Base-by-base conservation (phyloP, 805 yeast species). In the Saturnispora mendoncae region DNA sequence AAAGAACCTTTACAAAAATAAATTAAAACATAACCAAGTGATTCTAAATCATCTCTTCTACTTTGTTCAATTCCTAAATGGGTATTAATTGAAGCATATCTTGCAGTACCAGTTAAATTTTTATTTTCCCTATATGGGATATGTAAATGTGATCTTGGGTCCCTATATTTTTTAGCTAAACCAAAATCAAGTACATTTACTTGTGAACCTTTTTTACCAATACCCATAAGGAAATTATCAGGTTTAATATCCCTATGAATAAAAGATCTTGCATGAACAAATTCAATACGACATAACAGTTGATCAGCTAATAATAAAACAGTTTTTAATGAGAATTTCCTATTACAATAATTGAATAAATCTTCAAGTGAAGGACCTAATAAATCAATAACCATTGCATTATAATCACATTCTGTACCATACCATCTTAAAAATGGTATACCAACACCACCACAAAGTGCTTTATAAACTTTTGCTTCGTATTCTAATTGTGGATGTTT, bases 401-500 rank as follows among this genome's bases (percentile, higher is more conserved):
- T 85, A 59, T 86, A 90, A 59, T 88, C 97, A 52, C 95, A 85
- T 61, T 90, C 97, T 2, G 94, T 83, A 29, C 97, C 98, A 61
- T 78, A 88, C 94, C 96, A 90, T 61, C 97, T 78, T 26, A 90
- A 87, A 64, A 87, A 88, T 3, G 98, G 97, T 44, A 90, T 87
- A 25, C 98, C 97, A 28, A 90, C 90, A 25, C 97, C 97, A 28
- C 97, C 98, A 49, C 94, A 80, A 41, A 90, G 67, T 2, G 95
- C 88, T 58, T 84, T 86, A 68, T 90, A 90, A 20, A 92, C 97
- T 52, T 94, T 79, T 13, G 97, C 95, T 64, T 90, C 98, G 60
- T 90, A 92, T 57, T 90, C 97, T 51, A 90, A 72, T 65, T 90
- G 98, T 1, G 98, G 97, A 60, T 92, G 97, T 57, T 86, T 84